Conservation (phyloP, 1,139 yeast genomes). For the Suhomyces atakaporum region DNA sequence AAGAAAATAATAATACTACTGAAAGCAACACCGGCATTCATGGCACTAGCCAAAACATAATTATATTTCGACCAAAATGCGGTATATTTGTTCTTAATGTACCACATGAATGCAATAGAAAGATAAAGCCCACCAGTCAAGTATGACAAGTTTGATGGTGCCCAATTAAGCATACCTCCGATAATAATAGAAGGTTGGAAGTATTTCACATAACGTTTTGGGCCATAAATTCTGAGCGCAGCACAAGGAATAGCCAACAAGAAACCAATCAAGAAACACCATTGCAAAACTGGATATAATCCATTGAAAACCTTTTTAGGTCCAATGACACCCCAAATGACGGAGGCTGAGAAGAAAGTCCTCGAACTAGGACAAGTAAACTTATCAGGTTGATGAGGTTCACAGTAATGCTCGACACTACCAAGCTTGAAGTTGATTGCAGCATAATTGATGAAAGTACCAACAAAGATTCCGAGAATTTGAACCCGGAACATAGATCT, state of each 20-base stretch:
- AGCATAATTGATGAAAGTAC: conserved; percentile 52
- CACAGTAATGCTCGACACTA: conserved; percentile 51
- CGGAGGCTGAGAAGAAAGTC: conserved; percentile 55
- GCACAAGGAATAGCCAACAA: conserved; percentile 32
- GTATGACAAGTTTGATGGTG: conserved; percentile 22
- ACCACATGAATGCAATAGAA: conserved; percentile 20
- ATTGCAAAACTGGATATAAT: conserved; percentile 50
- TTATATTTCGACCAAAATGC: conserved; percentile 24
- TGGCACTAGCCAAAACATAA: conserved; percentile 21
- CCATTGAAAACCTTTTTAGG: conserved; percentile 52
- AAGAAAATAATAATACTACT: conserved; percentile 23
- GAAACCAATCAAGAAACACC: conserved; percentile 57
- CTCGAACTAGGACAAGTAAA: conserved; percentile 52
- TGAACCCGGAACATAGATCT: conserved; percentile 62
- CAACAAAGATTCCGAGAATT: conserved; percentile 44
- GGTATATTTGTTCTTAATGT: conserved; percentile 17
- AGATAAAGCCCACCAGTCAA: conserved; percentile 19
- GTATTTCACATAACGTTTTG: conserved; percentile 14
- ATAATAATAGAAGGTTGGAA: conserved; percentile 24
- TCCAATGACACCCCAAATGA: conserved; percentile 69
- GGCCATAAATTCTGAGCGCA: conserved; percentile 25
- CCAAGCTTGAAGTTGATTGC: conserved; percentile 55
- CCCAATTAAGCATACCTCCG: conserved; percentile 20
- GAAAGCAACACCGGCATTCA: conserved; percentile 24
- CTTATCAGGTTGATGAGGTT: conserved; percentile 36